Conservation (phyloP, 2,329 filamentous ascomycete genomes). For the Blastomyces emzantsi region DNA sequence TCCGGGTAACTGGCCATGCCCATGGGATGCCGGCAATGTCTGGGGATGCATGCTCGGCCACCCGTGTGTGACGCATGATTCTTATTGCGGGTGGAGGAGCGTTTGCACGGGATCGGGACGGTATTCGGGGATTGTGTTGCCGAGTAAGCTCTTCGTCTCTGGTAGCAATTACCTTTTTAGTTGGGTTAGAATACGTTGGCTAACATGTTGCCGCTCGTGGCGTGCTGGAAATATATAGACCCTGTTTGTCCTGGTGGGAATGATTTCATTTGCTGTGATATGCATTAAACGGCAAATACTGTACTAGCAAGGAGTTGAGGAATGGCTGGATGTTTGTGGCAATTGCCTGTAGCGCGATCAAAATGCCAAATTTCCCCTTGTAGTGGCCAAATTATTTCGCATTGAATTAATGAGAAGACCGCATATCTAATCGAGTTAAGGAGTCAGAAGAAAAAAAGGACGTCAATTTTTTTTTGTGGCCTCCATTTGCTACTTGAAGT, state of each 20-base stretch:
- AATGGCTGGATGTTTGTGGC: neutral
- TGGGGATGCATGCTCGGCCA: conserved; percentile 5
- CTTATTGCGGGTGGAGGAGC: conserved; percentile 7
- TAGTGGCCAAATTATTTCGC: neutral
- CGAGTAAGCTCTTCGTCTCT: neutral
- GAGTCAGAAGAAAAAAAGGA: neutral
- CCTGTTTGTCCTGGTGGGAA: conserved; percentile 4
- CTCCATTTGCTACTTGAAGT: neutral
- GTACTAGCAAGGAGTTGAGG: neutral
- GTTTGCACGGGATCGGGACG: neutral
- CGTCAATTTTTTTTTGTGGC: neutral
- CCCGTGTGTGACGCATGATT: conserved; percentile 5
- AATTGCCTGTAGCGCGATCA: neutral
- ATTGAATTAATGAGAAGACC: neutral
- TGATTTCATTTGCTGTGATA: conserved; percentile 6
- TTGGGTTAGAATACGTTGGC: neutral
- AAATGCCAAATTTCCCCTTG: neutral
- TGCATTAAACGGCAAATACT: neutral
- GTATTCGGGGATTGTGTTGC: conserved; percentile 4
- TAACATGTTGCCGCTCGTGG: neutral
- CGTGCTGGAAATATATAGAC: neutral
- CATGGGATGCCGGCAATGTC: neutral
- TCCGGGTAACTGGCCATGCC: conserved; percentile 3
- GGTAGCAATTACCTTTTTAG: neutral
- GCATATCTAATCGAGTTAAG: neutral